Percentiles rank a stretch among this genome's conserved stretches.
phyloP scores from a whole-genome alignment of 257 asterid genomes.

The Solanum paucissectum region DNA sequence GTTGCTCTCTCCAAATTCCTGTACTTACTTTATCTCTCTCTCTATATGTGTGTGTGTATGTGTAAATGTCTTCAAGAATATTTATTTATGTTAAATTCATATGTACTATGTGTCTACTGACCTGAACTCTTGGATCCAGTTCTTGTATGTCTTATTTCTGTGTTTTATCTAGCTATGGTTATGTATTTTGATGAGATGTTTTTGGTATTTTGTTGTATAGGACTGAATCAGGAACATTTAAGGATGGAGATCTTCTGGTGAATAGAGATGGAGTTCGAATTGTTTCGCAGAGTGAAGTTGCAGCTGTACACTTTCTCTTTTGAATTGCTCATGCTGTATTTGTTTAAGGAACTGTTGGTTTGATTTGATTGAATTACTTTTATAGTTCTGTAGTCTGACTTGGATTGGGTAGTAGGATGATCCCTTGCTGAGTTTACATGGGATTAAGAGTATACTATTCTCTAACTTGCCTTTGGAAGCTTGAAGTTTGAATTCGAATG shows the following conservation, averaged over 20 bases:
- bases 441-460: background rate
- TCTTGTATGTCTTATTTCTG: background rate
- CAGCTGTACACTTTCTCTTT: conserved; percentile 35
- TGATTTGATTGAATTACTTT: background rate
- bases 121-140: background rate
- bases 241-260: conserved; percentile 94
- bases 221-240: conserved; percentile 92
- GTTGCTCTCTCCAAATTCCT: conserved; percentile 67
- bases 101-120: background rate
- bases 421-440: background rate
- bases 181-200: background rate
- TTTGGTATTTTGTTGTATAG: conserved; percentile 21
- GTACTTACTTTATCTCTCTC: conserved; percentile 22
- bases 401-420: background rate
- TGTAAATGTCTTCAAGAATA: background rate
- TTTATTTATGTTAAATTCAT: background rate
- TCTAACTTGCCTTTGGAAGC: background rate
- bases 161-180: conserved; percentile 1
- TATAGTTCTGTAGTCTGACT: background rate
- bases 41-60: background rate
- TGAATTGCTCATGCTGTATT: background rate
- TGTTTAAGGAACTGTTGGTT: background rate
- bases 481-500: background rate
- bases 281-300: conserved; percentile 60
- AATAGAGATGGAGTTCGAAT: conserved; percentile 87